Evolutionary conservation across 306 rosid genomes (phyloP), one percentile per base, ranked within the genome.

Genomic region (Cucumis cinereus): DNA sequence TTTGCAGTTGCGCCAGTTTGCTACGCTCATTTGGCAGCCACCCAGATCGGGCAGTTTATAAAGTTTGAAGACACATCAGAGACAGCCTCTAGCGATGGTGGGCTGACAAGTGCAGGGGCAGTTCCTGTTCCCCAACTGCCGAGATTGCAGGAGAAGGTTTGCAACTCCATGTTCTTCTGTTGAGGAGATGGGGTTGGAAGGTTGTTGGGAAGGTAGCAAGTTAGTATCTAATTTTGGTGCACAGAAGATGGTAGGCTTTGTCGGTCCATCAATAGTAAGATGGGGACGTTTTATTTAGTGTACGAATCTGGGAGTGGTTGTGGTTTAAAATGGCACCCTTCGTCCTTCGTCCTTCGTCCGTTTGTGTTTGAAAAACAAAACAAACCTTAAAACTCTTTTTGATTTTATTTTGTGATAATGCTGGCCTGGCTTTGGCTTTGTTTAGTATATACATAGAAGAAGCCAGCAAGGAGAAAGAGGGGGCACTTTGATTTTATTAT

Each of bases 21-120:
- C 82, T 93, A 91, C 79, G 98, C 98, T 0, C 98, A 93, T 83
- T 77, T 93, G 78, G 98, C 98, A 5, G 98, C 98, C 23, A 59
- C 90, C 8, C 97, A 91, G 71, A 71, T 93, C 63, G 92, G 90
- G 0, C 94, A 90, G 74, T 91, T 93, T 33, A 84, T 93, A 79
- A 93, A 91, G 15, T 93, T 88, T 17, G 98, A 93, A 14, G 97
- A 90, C 0, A 77, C 82, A 40, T 92, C 99, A 0, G 99, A 94
- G 85, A 90, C 99, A 1, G 76, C 90, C 7, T 94, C 99, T 0
- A 89, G 95, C 81, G 96, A 89, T 16, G 96, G 96, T 14, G 95
- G 93, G 10, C 0, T 75, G 56, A 71, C 88, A 4, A 79, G 87
- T 24, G 82, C 84, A 0, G 97, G 96, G 62, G 88, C 85, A 17